Evolutionary conservation across 2,329 filamentous ascomycete species (phyloP), one percentile per base, ranked within the genome.

Genomic region (Aspergillus costaricaensis): DNA sequence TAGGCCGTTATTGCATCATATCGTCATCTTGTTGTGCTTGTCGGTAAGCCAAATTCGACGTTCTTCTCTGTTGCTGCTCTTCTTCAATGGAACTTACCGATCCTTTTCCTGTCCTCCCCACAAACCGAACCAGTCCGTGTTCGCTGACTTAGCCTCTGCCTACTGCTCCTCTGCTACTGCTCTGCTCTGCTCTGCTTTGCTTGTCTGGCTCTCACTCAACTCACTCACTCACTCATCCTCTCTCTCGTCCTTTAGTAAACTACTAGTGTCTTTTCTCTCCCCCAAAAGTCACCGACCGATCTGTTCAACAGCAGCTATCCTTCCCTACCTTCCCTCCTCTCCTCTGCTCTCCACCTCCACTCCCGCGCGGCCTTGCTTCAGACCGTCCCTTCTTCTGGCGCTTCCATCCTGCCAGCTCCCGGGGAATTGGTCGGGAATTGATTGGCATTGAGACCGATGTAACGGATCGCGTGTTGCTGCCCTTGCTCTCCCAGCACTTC

Each of bases 401-500:
- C 52, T 47, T 44, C 43, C 55, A 39, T 53, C 41, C 43, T 58
- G 50, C 41, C 38, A 36, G 27, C 44, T 30, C 57, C 41, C 48
- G 48, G 17, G 41, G 55, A 62, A 62, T 64, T 64, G 60, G 52
- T 51, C 53, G 50, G 55, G 38, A 64, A 55, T 62, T 60, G 52
- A 59, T 64, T 58, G 58, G 57, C 53, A 61, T 65, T 57, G 62
- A 66, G 62, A 63, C 65, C 62, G 62, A 68, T 68, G 66, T 67
- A 65, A 68, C 65, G 61, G 63, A 65, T 67, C 65, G 63, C 62
- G 63, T 64, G 59, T 64, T 56, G 59, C 61, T 63, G 62, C 59
- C 61, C 60, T 67, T 68, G 59, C 64, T 67, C 63, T 57, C 55
- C 66, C 59, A 62, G 62, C 61, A 55, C 59, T 62, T 53, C 58